Base-by-base conservation (phyloP, 2,329 filamentous ascomycete genomes). In the Ilyonectria sp. region DNA sequence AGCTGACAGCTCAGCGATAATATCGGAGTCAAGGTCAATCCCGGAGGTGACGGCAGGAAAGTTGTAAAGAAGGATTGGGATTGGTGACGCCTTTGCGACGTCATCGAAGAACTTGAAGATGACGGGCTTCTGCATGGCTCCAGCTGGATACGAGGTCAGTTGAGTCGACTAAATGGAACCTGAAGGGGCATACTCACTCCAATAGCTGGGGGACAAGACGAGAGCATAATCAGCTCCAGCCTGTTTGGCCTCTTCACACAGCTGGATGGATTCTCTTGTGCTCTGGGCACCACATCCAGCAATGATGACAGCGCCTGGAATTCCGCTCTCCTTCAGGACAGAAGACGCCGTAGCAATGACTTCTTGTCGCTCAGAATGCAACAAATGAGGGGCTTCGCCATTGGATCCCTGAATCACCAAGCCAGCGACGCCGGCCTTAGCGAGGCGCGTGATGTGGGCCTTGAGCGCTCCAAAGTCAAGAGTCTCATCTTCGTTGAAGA, bases 381-480 rank as follows among this genome's bases (percentile, higher is more conserved):
- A 87, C 9, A 94, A 84, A 75, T 93, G 91, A 3, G 92, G 90
- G 0, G 92, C 92, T 81, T 94, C 92, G 74, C 91, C 92, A 76
- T 93, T 94, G 74, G 89, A 92, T 49, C 92, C 92, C 78, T 93
- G 91, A 8, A 90, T 90, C n/a, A 92, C 89, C 58, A 94, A 83
- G 47, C 91, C 91, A 19, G 90, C 86, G 50, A 93, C 86, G 46
- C 91, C 91, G 26, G 90, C 86, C 67, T 87, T 80, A 54, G 89
- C 90, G 2, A 94, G 86, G 62, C 89, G 87, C 23, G 88, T 83
- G 40, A 89, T 88, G 67, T 87, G 85, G 33, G 82, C 81, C 60
- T 83, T 82, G 37, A 85, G 86, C 5, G 87, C 84, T 23, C 82
- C 79, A 17, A 87, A 67, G 72, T 91, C 88, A 56, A 92, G 79